A percentile compares a stretch with the other conserved stretches of the same genome.
Evolutionary conservation across 148 eudicot species (phyloP).

Genomic region (Diospyros kaki): DNA sequence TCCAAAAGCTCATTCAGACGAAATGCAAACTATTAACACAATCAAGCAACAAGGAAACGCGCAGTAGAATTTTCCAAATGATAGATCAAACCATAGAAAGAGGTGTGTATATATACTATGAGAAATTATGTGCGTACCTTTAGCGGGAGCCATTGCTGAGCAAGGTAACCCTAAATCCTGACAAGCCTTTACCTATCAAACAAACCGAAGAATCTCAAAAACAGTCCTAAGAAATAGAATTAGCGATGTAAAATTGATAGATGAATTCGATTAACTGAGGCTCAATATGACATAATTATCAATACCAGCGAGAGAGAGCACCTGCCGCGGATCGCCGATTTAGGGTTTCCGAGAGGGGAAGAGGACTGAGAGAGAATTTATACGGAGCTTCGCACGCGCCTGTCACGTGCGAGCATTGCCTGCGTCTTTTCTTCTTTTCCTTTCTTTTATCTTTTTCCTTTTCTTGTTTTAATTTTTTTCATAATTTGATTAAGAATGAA

Average conservation of each 20-base stretch:
- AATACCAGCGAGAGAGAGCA: not conserved
- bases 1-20: not conserved
- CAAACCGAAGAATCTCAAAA: not conserved
- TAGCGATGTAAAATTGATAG: not conserved
- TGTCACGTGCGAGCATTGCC: not conserved
- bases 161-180: slow-evolving; percentile 1
- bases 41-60: not conserved
- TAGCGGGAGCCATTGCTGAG: slow-evolving; percentile 14
- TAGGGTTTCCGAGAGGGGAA: slow-evolving; percentile 1
- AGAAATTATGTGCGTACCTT: not conserved
- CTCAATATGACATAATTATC: too few species aligned
- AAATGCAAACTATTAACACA: not conserved
- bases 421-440: too few species aligned
- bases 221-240: not conserved
- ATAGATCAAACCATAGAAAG: not conserved
- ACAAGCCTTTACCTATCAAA: not conserved
- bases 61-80: not conserved
- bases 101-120: not conserved
- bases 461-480: too few species aligned
- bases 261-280: not conserved
- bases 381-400: not conserved
- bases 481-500: too few species aligned
- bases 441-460: too few species aligned
- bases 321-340: slow-evolving; percentile 3
- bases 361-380: not conserved